phyloP scores from a whole-genome alignment of 2,329 filamentous ascomycete genomes.

The Fusarium armeniacum region DNA sequence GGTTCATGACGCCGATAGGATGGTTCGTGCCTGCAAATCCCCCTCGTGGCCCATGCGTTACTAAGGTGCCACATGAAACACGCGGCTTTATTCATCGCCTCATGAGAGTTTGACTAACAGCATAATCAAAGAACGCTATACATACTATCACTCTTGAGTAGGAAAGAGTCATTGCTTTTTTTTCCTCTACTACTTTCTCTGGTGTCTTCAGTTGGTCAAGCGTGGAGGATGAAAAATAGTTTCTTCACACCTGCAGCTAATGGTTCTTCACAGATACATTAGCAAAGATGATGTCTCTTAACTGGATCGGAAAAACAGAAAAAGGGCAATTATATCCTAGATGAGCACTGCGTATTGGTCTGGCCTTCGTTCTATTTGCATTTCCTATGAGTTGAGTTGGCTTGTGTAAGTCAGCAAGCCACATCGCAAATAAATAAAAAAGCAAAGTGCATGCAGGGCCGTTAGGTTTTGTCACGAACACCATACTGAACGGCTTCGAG shows the following conservation, averaged over 20 bases:
- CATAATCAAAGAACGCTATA: constrained; percentile 6
- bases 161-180: background rate
- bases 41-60: constrained; percentile 38
- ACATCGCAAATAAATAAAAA: constrained; percentile 25
- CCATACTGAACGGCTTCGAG: background rate
- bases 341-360: background rate
- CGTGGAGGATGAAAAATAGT: background rate
- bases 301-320: background rate
- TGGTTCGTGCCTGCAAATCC: constrained; percentile 45
- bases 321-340: background rate
- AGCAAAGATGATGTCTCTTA: background rate
- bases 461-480: background rate
- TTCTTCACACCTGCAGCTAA: background rate
- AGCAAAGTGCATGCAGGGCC: constrained; percentile 17
- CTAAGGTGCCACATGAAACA: constrained; percentile 47
- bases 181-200: background rate
- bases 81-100: constrained; percentile 34
- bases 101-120: constrained; percentile 14
- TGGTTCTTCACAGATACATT: background rate
- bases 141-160: background rate
- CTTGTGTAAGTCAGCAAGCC: constrained; percentile 26
- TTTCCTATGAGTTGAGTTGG: constrained; percentile 18
- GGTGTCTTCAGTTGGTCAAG: background rate
- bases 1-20: constrained; percentile 41
- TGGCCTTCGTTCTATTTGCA: background rate